Evolutionary conservation across 2,329 filamentous ascomycete species (phyloP), one percentile per base, ranked within the genome.

Genomic region (Nigrograna mackinnonii): DNA sequence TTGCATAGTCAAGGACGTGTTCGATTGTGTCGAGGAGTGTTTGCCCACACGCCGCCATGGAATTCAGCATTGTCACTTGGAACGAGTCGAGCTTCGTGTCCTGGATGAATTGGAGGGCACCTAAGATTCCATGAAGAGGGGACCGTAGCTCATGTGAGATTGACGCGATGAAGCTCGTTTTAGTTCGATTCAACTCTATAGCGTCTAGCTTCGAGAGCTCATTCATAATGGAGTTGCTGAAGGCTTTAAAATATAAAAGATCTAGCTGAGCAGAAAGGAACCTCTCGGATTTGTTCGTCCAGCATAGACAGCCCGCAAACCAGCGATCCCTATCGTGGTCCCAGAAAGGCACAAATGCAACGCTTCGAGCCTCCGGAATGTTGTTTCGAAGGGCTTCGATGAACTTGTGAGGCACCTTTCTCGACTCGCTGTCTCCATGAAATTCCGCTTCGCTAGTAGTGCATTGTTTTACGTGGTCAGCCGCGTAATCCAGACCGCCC

Each of bases 81-180:
- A 57, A 54, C 7, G 50, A 39, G 28, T 53, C 49, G 26, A 60
- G 42, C 4, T 40, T n/a, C 4, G 53, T 57, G 14, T 57, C 55
- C 19, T 55, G 44, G 7, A 58, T 22, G 3, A 84, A 39, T 70
- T 77, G 41, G 1, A 67, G 54, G 4, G 64, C 62, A 0, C 79
- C 75, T 0, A 85, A 64, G n/a, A 85, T 76, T 3, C 82, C 82
- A 46, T 85, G 81, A 0, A 85, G 66, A 0, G 82, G 82, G 1
- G 77, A 82, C 1, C 82, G 73, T 7, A 85, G 64, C 44, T 73
- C 70, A 40, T 73, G 70, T 2, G 62, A 68, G 22, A 73, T 69
- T 4, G 67, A 70, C 18, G 67, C 65, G 22, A 74, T 64, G 38
- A 73, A 71, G 5, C 68, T 67, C 2, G 65, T 66, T 42, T 73